These are phyloP conservation scores for Pseudozyma tsukubaensis DNA, from an alignment of 1,284 basidiomycete genomes.

Conservation along the genomic window DNA sequence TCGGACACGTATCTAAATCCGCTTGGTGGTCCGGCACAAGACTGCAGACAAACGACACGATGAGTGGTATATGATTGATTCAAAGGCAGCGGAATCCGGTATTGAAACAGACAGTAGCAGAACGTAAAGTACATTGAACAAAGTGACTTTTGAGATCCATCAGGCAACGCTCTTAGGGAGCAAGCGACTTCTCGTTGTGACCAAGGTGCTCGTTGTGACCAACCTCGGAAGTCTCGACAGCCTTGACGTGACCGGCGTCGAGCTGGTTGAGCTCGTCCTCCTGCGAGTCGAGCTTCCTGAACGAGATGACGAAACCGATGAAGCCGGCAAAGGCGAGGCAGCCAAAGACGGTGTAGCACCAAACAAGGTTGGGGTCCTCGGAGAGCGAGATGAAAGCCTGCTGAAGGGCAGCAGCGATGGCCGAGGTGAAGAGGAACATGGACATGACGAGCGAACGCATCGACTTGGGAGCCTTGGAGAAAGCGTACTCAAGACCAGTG, in stretches of 20 bases:
- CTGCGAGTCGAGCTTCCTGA: constrained; percentile 74
- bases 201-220: constrained; percentile 9
- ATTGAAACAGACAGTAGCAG: constrained; percentile 9
- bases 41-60: no score
- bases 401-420: constrained; percentile 72
- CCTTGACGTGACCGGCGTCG: constrained; percentile 38
- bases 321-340: constrained; percentile 70
- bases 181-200: constrained; percentile 33
- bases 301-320: constrained; percentile 75
- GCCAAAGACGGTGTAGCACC: constrained; percentile 73
- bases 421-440: constrained; percentile 76
- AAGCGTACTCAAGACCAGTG: constrained; percentile 84
- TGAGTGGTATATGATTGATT: no score
- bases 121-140: constrained; percentile 24
- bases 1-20: no score
- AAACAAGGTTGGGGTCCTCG: constrained; percentile 72
- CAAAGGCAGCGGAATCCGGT: constrained; percentile 3
- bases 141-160: not conserved
- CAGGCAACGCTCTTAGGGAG: constrained; percentile 7
- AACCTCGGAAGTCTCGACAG: constrained; percentile 17
- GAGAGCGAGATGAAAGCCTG: constrained; percentile 75
- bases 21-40: no score
- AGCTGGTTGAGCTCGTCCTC: constrained; percentile 72
- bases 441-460: constrained; percentile 70
- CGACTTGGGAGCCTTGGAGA: constrained; percentile 74